Base-by-base conservation (phyloP, 768 basidiomycete species). In the Russula ochroleuca region DNA sequence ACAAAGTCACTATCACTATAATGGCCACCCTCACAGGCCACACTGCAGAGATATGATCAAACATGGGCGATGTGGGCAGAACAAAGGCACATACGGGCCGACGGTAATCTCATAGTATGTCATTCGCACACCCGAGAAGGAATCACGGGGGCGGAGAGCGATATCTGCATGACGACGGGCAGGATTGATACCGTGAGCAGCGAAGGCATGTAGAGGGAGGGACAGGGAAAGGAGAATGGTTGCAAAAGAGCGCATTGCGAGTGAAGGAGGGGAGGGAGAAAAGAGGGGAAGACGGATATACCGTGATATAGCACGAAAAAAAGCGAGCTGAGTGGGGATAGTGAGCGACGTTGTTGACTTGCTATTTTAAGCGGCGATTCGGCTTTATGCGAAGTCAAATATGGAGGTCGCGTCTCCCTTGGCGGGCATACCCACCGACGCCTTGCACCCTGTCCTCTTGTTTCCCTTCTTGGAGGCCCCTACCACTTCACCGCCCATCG, bases 61-160 rank as follows among this genome's bases (percentile, higher is more conserved):
- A 25, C 13, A 25, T 11, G 1, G 6, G 37, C 28, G 37, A 40
- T 28, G 37, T 35, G 31, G 35, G 9, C 8, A 54, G 21, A 54
- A 25, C 23, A 17, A 9, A 57, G 10, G 47, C 7, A 56, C 68
- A 23, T 60, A 68, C 68, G 17, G 3, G 47, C 68, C 68, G 9
- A 35, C 28, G 37, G 35, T 28, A 19, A 67, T 67, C 14, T 67
- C 56, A 31, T 68, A 68, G 25, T 1, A 67, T 9, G 68, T 67
- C 14, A 59, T 4, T 5, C 43, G 43, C 3, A 1, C n/a, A 19
- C 8, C 8, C 3, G 0, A 9, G n/a, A 35, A 35, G 3, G 0
- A 1, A 19, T 43, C 19, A 43, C 61, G 60, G 17, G 58, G 47
- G 6, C 55, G 67, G 19, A 41, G 31, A n/a, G 62, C 66, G 2